Base-by-base conservation (phyloP, 306 rosid genomes). In the Rosa rugosa region DNA sequence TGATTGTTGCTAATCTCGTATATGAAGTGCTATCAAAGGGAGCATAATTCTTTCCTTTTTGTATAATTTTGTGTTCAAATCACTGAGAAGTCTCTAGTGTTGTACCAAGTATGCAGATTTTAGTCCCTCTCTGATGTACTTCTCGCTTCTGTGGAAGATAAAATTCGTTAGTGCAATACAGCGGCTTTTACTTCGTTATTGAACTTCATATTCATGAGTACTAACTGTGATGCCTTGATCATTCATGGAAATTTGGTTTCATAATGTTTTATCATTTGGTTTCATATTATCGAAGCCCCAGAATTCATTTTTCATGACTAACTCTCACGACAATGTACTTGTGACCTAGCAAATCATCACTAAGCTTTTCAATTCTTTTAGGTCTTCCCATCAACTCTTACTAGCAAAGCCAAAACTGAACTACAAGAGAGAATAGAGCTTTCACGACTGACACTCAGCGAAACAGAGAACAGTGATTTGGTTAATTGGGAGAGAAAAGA, bases 1-100 rank as follows among this genome's bases (percentile, higher is more conserved):
- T 92, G 84, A 90, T 88, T 62, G 16, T 71, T 23, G 46, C 46
- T 17, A 22, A 4, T 40, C 18, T 38, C 64, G n/a, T 27, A 31
- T 31, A 14, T 31, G 68, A 62, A 25, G 20, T 62, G 68, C 41
- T 31, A 27, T 14, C 20, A 27, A 11, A 27, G 27, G 67, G 8
- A 60, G 66, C 67, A 4, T 36, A 25, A 6, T 56, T 18, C 47
- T 46, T 12, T 11, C 27, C 25, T 0, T 16, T 53, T 1, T 41
- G 80, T 77, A 50, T 65, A n/a, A 65, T 44, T 69, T 53, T 72
- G 20, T 70, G 13, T 57, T n/a, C 41, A 79, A 46, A 56, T 50
- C n/a, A 62, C 72, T 40, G 56, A 36, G 7, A 79, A 72, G 51
- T 36, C 60, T 23, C 65, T 0, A 38, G 23, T 38, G 73, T 5